These are phyloP conservation scores for Saprolegnia diclina DNA, from an alignment of 352 stramenopile genomes.

Conservation along the genomic window DNA sequence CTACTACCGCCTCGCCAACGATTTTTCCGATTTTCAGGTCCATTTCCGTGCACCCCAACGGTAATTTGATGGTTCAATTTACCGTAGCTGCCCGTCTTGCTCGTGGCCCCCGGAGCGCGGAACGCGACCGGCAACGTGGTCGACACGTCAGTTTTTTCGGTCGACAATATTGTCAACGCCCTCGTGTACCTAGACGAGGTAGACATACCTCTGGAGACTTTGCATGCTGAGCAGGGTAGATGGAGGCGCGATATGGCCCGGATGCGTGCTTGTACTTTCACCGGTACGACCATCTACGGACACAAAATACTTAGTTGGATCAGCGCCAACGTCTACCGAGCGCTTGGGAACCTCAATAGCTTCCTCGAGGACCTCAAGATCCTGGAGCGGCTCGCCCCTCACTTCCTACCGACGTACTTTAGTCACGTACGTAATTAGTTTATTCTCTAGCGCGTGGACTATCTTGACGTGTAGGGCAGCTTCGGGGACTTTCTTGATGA, in stretches of 20 bases:
- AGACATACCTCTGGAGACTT: not conserved
- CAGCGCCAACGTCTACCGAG: constrained; percentile 39
- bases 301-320: not conserved
- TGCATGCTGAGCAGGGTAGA: too few relatives aligned
- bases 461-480: constrained; percentile 26
- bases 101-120: constrained; percentile 40
- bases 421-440: constrained; percentile 12
- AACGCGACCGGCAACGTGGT: constrained; percentile 36
- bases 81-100: constrained; percentile 42
- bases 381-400: constrained; percentile 42
- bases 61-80: constrained; percentile 18
- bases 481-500: constrained; percentile 51
- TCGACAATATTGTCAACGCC: constrained; percentile 39
- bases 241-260: constrained; percentile 51
- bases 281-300: constrained; percentile 18
- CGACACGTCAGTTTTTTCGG: constrained; percentile 45
- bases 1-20: constrained; percentile 36
- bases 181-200: constrained; percentile 42
- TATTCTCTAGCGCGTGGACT: not conserved
- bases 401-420: constrained; percentile 42
- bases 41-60: not conserved
- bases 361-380: constrained; percentile 49
- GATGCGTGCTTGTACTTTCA: constrained; percentile 59
- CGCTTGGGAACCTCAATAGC: constrained; percentile 37
- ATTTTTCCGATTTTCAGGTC: constrained; percentile 25